A percentile compares a stretch with the other conserved stretches of the same genome.
Evolutionary conservation across 257 asterid genomes (phyloP).

Genomic region (Sherardia arvensis): DNA sequence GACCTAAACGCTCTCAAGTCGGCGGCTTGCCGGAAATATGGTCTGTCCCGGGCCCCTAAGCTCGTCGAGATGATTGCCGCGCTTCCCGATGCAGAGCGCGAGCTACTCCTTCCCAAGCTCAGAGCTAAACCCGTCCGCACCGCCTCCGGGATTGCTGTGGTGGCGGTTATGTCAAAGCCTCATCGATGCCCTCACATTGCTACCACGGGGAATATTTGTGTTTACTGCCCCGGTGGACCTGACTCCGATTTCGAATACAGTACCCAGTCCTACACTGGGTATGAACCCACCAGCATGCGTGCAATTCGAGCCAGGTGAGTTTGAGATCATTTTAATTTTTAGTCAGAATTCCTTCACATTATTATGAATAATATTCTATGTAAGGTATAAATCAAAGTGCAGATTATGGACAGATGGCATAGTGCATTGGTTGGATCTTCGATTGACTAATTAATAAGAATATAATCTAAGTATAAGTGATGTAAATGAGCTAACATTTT

Average conservation of each 20-base stretch:
- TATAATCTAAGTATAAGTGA: neutral
- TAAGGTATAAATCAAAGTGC: neutral
- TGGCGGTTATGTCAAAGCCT: slow-evolving; percentile 99
- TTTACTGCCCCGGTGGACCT: slow-evolving; percentile 97
- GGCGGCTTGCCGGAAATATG: slow-evolving; percentile 86
- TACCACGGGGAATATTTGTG: slow-evolving; percentile 93
- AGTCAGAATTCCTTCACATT: neutral
- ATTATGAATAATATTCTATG: too few species aligned
- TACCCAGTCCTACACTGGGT: slow-evolving; percentile 96
- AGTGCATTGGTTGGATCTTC: neutral
- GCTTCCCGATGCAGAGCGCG: slow-evolving; percentile 84
- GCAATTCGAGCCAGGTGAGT: slow-evolving; percentile 94
- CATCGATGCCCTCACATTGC: slow-evolving; percentile 99
- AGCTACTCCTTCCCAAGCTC: slow-evolving; percentile 77
- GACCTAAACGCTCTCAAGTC: slow-evolving; percentile 87
- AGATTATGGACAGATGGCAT: neutral
- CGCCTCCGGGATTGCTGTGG: slow-evolving; percentile 98
- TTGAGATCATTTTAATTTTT: neutral
- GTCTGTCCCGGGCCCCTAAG: slow-evolving; percentile 88
- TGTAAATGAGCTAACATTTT: neutral
- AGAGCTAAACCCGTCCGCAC: slow-evolving; percentile 96
- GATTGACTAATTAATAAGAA: too few species aligned
- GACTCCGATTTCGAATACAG: slow-evolving; percentile 98
- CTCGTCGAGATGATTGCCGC: slow-evolving; percentile 99
- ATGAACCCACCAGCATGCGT: slow-evolving; percentile 98